Base-by-base conservation (phyloP, 768 basidiomycete species). In the Podaxis sp. region DNA sequence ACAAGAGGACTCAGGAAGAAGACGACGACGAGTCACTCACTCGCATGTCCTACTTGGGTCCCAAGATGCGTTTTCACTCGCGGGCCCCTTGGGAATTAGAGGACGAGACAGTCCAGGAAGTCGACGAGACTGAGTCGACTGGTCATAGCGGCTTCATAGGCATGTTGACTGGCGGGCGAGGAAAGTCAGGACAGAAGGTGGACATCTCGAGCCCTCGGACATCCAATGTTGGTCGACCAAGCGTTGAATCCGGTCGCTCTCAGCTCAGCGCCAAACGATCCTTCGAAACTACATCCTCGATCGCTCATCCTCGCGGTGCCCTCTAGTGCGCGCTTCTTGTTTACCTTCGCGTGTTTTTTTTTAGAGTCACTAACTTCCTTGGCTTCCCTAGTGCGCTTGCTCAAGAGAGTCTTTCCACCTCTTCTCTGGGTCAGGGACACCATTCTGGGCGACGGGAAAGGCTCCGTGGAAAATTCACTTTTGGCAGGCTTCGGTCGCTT, bases 31-130 rank as follows among this genome's bases (percentile, higher is more conserved):
- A 82, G 8, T 67, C 77, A 40, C 74, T 79, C 1, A 72, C 80
- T 63, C 80, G 87, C 57, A 83, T 92, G 73, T 91, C 89, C 68
- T 75, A 87, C 53, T 84, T 89, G 37, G 92, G 92, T n/a, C 91
- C 91, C 33, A 91, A 85, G 73, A 90, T 93, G 82, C 85, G 87
- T 55, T 85, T 91, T 70, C 89, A 91, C 73, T 90, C 89, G 64
- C 87, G 82, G 25, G 88, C 91, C 17, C 91, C 91, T 43, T 94
- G 91, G 91, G 91, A 93, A 74, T 74, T 81, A 40, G 88, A 85
- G 54, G 84, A 80, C 13, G 80, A 77, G 40, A 41, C 73, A 3
- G 61, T 80, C 2, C 72, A 77, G 33, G 82, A 80, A 68, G 84
- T 79, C 36, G 78, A 79, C 27, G 85, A 85, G 46, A 67, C 74